Percentiles rank a stretch among this genome's conserved stretches.
These are phyloP conservation scores for Hapsidospora chrysogenum DNA, from an alignment of 495 filamentous ascomycete species.

Conservation along the genomic window DNA sequence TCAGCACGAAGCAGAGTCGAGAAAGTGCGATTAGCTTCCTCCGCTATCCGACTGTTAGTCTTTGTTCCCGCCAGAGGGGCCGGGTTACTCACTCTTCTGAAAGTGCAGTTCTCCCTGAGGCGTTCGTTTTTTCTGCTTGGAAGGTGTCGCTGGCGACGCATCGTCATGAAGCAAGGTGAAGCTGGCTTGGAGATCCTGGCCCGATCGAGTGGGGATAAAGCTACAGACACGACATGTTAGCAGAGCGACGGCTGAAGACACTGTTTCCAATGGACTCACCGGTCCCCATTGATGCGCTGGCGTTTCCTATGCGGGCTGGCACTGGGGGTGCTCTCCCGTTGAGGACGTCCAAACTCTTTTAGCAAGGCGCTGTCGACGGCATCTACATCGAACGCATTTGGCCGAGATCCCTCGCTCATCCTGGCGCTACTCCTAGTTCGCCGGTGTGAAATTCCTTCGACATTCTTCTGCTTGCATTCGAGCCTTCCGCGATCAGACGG, in stretches of 20 bases:
- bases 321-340: conserved; percentile 51
- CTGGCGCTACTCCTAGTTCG: conserved; percentile 14
- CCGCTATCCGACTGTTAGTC: conserved; percentile 41
- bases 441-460: conserved; percentile 9
- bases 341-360: conserved; percentile 16
- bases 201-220: conserved; percentile 89
- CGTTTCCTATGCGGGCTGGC: conserved; percentile 75
- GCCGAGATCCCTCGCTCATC: conserved; percentile 9
- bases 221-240: conserved; percentile 25
- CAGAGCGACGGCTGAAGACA: conserved; percentile 2
- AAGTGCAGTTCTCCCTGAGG: conserved; percentile 86
- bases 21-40: conserved; percentile 87
- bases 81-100: conserved; percentile 57
- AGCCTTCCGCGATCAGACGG: conserved; percentile 16
- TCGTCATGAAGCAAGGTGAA: conserved; percentile 84
- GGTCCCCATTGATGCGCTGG: conserved; percentile 70
- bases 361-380: conserved; percentile 15
- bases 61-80: background rate
- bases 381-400: conserved; percentile 17
- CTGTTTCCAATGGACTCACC: conserved; percentile 34
- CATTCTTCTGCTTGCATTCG: conserved; percentile 16
- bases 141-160: conserved; percentile 79
- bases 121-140: conserved; percentile 64
- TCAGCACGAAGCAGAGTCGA: conserved; percentile 79
- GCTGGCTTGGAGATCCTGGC: conserved; percentile 82